These are phyloP conservation scores for Tuber borchii DNA, from an alignment of 495 filamentous ascomycete species.

Conservation along the genomic window DNA sequence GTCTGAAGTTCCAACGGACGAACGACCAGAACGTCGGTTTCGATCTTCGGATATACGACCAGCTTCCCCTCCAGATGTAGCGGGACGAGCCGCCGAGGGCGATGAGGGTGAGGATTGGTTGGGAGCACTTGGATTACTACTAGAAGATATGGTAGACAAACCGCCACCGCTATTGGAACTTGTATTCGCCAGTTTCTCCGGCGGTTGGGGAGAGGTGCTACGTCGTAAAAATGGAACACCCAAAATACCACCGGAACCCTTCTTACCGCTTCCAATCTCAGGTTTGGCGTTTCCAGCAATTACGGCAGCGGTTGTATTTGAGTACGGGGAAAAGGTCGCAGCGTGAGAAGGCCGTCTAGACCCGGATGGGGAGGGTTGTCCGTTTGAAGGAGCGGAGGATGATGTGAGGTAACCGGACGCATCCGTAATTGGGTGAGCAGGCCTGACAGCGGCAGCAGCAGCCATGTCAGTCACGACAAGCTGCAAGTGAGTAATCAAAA, in stretches of 20 bases:
- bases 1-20: slow-evolving; percentile 37
- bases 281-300: slow-evolving; percentile 14
- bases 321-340: slow-evolving; percentile 25
- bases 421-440: slow-evolving; percentile 25
- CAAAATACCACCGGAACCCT: slow-evolving; percentile 25
- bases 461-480: slow-evolving; percentile 14
- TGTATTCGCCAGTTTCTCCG: slow-evolving; percentile 9
- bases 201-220: slow-evolving; percentile 33
- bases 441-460: slow-evolving; percentile 1
- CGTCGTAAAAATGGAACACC: slow-evolving; percentile 31
- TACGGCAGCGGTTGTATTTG: slow-evolving; percentile 11
- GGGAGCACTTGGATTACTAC: slow-evolving; percentile 19
- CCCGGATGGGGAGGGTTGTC: slow-evolving; percentile 18
- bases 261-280: slow-evolving; percentile 17
- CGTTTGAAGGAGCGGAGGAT: slow-evolving; percentile 10
- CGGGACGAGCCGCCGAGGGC: slow-evolving; percentile 26
- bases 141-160: slow-evolving; percentile 11
- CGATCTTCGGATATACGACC: slow-evolving; percentile 30
- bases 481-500: slow-evolving; percentile 12
- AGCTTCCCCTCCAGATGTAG: slow-evolving; percentile 38
- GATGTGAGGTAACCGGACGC: slow-evolving; percentile 7
- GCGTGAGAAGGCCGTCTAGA: slow-evolving; percentile 27
- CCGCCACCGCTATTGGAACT: slow-evolving; percentile 5
- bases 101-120: background rate
- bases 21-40: slow-evolving; percentile 29